phyloP scores from a whole-genome alignment of 1,139 yeast species.

The Magnusiomyces ingens region DNA sequence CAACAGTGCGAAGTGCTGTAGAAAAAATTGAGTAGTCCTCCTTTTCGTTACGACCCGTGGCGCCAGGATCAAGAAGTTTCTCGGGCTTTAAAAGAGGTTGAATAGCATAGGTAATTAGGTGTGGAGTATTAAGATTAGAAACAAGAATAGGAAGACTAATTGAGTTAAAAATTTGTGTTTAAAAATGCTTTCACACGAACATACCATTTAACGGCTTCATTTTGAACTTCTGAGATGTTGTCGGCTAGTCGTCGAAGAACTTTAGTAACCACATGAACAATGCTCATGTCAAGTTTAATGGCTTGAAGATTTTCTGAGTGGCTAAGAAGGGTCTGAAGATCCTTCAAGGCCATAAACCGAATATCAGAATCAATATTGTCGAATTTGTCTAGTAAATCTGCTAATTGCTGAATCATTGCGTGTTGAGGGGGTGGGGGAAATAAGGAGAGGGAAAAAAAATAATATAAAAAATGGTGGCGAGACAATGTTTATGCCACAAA shows the following conservation, averaged over 20 bases:
- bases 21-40: constrained; percentile 49
- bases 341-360: constrained; percentile 82
- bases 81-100: constrained; percentile 4
- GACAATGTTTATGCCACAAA: too few species aligned
- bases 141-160: constrained; percentile 14
- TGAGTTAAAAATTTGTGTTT: not conserved
- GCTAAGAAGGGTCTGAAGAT: constrained; percentile 48
- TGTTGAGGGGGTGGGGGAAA: not conserved
- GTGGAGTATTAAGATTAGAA: constrained; percentile 5
- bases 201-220: constrained; percentile 61
- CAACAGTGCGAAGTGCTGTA: constrained; percentile 61
- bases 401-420: not conserved
- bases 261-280: constrained; percentile 32
- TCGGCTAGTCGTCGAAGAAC: constrained; percentile 54
- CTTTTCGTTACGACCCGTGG: constrained; percentile 36
- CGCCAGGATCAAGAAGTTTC: constrained; percentile 2
- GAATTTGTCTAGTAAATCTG: constrained; percentile 19
- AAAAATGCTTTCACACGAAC: constrained; percentile 11
- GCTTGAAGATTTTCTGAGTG: constrained; percentile 28
- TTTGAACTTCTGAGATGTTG: constrained; percentile 68
- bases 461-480: not conserved
- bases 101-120: constrained; percentile 4
- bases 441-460: not conserved
- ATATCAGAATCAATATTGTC: constrained; percentile 62
- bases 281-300: constrained; percentile 26